phyloP scores from a whole-genome alignment of 257 asterid species.

The Coffea eugenioides region DNA sequence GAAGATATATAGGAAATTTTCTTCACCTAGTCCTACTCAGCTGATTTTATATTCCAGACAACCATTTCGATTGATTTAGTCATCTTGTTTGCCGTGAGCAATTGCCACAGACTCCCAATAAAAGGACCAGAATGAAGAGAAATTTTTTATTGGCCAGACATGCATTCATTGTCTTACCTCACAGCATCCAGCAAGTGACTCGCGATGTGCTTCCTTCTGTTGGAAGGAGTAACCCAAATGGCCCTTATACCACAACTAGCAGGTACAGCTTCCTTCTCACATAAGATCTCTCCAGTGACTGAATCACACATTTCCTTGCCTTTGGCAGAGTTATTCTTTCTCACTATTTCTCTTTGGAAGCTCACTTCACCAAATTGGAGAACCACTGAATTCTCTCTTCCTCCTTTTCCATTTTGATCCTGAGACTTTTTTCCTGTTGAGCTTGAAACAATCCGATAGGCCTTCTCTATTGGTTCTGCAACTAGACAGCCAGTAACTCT shows the following conservation, averaged over 20 bases:
- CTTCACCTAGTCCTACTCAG: no score
- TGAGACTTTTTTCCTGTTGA: conserved; percentile 19
- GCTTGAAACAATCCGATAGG: conserved; percentile 48
- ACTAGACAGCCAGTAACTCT: conserved; percentile 69
- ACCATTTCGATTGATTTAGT: not conserved
- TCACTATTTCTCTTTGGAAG: conserved; percentile 60
- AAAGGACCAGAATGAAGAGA: not conserved
- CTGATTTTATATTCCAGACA: not conserved
- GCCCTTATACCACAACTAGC: conserved; percentile 85
- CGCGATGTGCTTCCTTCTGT: conserved; percentile 75
- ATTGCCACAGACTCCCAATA: not conserved
- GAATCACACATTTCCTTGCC: conserved; percentile 29
- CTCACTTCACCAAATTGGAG: conserved; percentile 74
- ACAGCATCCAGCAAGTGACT: conserved; percentile 70
- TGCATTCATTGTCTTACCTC: conserved; percentile 40
- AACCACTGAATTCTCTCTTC: conserved; percentile 28
- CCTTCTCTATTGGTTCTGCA: conserved; percentile 59
- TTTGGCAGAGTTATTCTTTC: conserved; percentile 31
- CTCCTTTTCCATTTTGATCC: conserved; percentile 27
- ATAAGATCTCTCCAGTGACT: conserved; percentile 45
- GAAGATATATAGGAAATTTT: not conserved
- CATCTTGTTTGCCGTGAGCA: not conserved
- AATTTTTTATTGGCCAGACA: not conserved
- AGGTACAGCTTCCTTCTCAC: conserved; percentile 49
- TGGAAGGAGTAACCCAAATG: conserved; percentile 81